Conservation (phyloP, 169 alveolate species). For the Prorocentrum cordatum region DNA sequence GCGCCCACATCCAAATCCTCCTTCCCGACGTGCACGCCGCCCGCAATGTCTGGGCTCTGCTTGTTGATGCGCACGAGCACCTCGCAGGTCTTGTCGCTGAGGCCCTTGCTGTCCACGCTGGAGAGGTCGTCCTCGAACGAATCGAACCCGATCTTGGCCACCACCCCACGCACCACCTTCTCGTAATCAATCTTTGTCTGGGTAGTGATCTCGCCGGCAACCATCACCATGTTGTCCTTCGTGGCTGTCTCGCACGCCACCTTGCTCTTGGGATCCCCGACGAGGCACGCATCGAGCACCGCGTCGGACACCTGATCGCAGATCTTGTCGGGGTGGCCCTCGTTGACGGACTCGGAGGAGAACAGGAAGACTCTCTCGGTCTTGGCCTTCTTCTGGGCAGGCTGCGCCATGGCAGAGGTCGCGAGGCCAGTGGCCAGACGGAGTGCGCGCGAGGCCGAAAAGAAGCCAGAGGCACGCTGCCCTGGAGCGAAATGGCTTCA, state of each 20-base stretch:
- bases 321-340: conserved; percentile 95
- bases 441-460: too few species aligned
- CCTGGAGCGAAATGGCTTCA: too few species aligned
- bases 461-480: too few species aligned
- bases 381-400: conserved; percentile 57
- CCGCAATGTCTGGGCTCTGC: conserved; percentile 94
- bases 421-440: too few species aligned
- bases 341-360: conserved; percentile 98
- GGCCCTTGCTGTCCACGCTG: conserved; percentile 78
- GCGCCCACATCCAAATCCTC: conserved; percentile 86
- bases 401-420: conserved; percentile 57
- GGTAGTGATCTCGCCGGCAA: conserved; percentile 96
- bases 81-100: conserved; percentile 89
- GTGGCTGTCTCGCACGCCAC: conserved; percentile 95
- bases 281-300: conserved; percentile 97
- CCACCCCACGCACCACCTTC: conserved; percentile 89
- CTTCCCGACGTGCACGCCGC: conserved; percentile 86
- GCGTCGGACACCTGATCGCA: conserved; percentile 99
- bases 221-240: conserved; percentile 90
- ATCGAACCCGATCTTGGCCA: conserved; percentile 79
- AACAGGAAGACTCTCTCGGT: conserved; percentile 82
- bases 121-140: conserved; percentile 72
- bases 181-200: conserved; percentile 87
- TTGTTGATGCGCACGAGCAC: conserved; percentile 88
- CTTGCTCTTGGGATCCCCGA: conserved; percentile 80